Evolutionary conservation across 345 rosid genomes (phyloP), one percentile per base, ranked within the genome.

Genomic region (Hirschfeldia incana): DNA sequence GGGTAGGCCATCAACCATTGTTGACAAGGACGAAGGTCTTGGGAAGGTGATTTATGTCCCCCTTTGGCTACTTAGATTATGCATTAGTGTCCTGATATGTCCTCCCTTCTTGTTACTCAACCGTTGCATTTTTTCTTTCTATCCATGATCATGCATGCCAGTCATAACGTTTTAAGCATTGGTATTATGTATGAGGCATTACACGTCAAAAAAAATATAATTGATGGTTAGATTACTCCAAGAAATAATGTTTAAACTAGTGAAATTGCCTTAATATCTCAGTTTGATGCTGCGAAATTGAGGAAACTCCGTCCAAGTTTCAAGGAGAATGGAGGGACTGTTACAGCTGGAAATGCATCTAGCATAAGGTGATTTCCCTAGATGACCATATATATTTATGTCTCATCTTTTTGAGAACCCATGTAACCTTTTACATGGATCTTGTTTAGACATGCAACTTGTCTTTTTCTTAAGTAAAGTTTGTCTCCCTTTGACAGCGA

Each of bases 291-390:
- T 78, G 91, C 84, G 61, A 96, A 96, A 85, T 67, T 96, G 84
- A 91, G 91, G 85, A 96, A 93, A 84, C 94, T 95, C 32, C 88
- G 98, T 34, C 93, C 99, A 28, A 95, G 98, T 87, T 96, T 96
- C 88, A 93, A 92, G 87, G 91, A 87, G 67, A 89, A 51, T 73
- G 97, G 97, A 79, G 98, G 99, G 42, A 85, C 91, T 30, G 97
- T 96, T 66, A 96, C 99, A 13, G 97, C 98, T 13, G 97, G 99
- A 80, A 96, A 96, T 80, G 99, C 99, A 46, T 96, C 99, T 76
- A 93, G 98, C 81, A 91, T 93, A 86, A 96, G 97, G 99, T 95
- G 17, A 51, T 29, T 74, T 53, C 17, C 17, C 70, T 57, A 67
- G 13, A 66, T 72, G 36, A 61, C 46, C 11, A 27, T 4, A 59